Conservation (phyloP, 2,329 filamentous ascomycete genomes). For the Endothia cerciana region DNA sequence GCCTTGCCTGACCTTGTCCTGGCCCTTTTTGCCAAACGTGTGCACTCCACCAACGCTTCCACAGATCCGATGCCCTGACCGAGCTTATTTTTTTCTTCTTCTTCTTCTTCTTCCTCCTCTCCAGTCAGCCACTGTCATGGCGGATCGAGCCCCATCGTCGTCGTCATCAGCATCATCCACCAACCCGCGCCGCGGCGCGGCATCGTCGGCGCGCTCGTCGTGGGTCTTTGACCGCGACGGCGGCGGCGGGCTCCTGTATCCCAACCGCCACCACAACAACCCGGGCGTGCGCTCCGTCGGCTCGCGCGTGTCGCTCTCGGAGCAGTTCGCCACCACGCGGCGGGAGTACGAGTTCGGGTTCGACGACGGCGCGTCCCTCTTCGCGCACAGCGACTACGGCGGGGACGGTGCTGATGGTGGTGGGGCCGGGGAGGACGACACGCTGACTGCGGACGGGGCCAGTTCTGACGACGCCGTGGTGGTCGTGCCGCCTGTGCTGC, state of each 20-base stretch:
- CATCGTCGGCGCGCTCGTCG: conserved; percentile 25
- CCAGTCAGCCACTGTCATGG: background rate
- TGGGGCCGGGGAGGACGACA: conserved; percentile 24
- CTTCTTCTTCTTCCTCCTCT: too few relatives aligned
- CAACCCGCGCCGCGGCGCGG: conserved; percentile 17
- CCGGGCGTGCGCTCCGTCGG: conserved; percentile 39
- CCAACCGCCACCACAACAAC: conserved; percentile 10
- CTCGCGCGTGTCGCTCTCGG: conserved; percentile 51
- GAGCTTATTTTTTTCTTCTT: too few relatives aligned
- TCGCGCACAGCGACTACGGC: conserved; percentile 37
- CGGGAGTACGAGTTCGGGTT: conserved; percentile 52
- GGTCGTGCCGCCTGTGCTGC: conserved; percentile 6
- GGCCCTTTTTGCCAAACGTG: background rate
- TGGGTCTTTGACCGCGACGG: conserved; percentile 16
- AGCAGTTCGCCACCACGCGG: conserved; percentile 53
- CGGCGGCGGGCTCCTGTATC: background rate
- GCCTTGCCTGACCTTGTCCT: too few relatives aligned
- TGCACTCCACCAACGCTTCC: background rate
- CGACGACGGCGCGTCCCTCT: conserved; percentile 51
- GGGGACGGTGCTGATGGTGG: background rate
- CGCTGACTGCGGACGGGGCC: conserved; percentile 29
- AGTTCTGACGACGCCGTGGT: conserved; percentile 26
- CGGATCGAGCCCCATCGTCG: background rate
- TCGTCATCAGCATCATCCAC: conserved; percentile 3
- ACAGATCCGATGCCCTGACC: conserved; percentile 6